Conservation (phyloP, 257 asterid genomes). For the Parsonsia alboflavescens region DNA sequence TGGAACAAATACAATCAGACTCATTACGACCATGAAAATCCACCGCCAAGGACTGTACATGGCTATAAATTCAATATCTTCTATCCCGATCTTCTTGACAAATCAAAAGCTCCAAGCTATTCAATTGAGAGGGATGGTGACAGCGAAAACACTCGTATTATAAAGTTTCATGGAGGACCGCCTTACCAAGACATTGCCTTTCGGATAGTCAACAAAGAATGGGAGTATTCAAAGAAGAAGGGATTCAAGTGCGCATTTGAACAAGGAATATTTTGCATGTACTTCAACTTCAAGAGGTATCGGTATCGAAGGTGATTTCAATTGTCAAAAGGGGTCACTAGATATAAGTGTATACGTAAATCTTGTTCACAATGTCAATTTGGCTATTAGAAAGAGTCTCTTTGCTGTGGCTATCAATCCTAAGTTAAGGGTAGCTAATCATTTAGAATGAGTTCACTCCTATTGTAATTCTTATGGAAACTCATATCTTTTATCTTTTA, state of each 20-base stretch:
- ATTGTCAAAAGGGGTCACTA: no score
- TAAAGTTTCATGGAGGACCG: constrained; percentile 76
- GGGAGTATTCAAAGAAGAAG: constrained; percentile 79
- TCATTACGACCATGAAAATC: constrained; percentile 75
- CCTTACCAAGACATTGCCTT: constrained; percentile 86
- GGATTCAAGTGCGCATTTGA: constrained; percentile 74
- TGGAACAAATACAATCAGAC: constrained; percentile 90
- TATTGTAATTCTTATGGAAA: no score
- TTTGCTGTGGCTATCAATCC: no score
- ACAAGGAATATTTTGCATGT: constrained; percentile 58
- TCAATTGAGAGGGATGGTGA: constrained; percentile 74
- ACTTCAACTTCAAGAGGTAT: constrained; percentile 74
- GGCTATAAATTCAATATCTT: constrained; percentile 85
- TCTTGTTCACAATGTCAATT: no score
- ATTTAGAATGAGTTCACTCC: no score
- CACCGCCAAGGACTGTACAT: constrained; percentile 83
- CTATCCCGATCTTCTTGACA: constrained; percentile 79
- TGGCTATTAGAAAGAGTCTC: no score
- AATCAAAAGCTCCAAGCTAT: constrained; percentile 58
- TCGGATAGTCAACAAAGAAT: constrained; percentile 71
- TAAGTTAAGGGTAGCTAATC: no score
- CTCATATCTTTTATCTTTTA: no score
- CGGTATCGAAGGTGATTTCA: constrained; percentile 36
- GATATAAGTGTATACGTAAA: no score
- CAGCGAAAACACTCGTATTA: constrained; percentile 64